phyloP scores from a whole-genome alignment of 1,139 yeast species.

The Cylindricascospora bacillispora region DNA sequence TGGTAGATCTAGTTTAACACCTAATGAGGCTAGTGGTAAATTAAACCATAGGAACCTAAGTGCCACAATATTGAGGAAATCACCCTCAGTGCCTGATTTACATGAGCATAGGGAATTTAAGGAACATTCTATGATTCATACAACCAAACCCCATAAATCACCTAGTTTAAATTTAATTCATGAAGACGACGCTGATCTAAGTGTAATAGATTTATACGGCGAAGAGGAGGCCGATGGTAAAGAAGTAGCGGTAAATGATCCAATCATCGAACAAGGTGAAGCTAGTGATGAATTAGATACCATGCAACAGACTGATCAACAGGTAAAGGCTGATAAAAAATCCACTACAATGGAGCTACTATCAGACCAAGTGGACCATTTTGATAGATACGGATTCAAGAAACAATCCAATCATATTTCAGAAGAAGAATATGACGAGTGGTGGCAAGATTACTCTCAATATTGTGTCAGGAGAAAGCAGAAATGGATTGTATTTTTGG shows the following conservation, averaged over 20 bases:
- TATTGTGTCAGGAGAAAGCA: constrained; percentile 50
- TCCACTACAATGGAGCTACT: constrained; percentile 1
- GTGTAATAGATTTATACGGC: constrained; percentile 21
- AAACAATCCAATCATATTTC: constrained; percentile 45
- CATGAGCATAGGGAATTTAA: constrained; percentile 7
- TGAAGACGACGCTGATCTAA: constrained; percentile 7
- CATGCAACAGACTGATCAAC: neutral
- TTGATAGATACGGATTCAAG: constrained; percentile 79
- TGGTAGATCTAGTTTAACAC: no score
- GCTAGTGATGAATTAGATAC: constrained; percentile 4
- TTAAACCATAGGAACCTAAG: no score
- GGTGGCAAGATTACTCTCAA: constrained; percentile 62
- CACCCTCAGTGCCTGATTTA: constrained; percentile 24
- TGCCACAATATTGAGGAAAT: no score
- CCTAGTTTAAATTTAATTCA: no score
- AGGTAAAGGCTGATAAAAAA: neutral
- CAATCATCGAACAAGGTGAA: constrained; percentile 4
- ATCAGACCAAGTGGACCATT: constrained; percentile 13
- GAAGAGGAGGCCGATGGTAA: constrained; percentile 16
- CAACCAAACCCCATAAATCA: no score
- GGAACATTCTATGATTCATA: no score
- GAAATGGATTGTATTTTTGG: constrained; percentile 63
- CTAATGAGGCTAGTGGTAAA: no score
- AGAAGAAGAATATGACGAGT: constrained; percentile 47
- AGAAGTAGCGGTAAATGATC: constrained; percentile 4